Conservation (phyloP, 768 basidiomycete species). For the Trametes sanguinea region DNA sequence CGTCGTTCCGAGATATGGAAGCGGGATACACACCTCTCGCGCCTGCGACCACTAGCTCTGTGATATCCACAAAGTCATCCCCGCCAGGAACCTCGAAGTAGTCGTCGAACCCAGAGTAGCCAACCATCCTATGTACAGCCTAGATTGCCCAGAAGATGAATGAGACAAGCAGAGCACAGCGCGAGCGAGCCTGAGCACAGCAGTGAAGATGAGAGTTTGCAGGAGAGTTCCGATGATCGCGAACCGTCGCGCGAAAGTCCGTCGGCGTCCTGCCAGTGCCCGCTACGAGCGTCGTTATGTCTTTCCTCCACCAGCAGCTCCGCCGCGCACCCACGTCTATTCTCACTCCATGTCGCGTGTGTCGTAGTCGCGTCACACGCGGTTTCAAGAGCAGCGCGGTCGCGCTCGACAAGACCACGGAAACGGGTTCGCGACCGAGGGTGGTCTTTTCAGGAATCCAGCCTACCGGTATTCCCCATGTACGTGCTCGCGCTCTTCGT, state of each 20-base stretch:
- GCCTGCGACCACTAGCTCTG: constrained; percentile 58
- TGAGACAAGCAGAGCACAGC: not conserved
- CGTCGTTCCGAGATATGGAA: no score
- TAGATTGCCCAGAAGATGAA: not conserved
- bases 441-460: constrained; percentile 90
- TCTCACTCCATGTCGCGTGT: constrained; percentile 1
- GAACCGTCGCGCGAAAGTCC: not conserved
- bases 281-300: constrained; percentile 13
- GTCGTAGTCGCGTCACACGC: not conserved
- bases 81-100: constrained; percentile 52
- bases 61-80: constrained; percentile 65
- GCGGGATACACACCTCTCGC: constrained; percentile 50
- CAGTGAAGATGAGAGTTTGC: constrained; percentile 6
- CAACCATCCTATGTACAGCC: constrained; percentile 9
- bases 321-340: not conserved
- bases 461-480: constrained; percentile 90
- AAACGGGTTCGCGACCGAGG: constrained; percentile 24
- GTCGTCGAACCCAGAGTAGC: constrained; percentile 19
- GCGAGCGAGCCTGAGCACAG: not conserved
- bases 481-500: constrained; percentile 37
- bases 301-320: constrained; percentile 19
- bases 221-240: constrained; percentile 1
- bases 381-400: not conserved
- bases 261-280: not conserved
- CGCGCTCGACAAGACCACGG: not conserved